Base-by-base conservation (phyloP, 441 rosid genomes). In the Manihot esculenta region DNA sequence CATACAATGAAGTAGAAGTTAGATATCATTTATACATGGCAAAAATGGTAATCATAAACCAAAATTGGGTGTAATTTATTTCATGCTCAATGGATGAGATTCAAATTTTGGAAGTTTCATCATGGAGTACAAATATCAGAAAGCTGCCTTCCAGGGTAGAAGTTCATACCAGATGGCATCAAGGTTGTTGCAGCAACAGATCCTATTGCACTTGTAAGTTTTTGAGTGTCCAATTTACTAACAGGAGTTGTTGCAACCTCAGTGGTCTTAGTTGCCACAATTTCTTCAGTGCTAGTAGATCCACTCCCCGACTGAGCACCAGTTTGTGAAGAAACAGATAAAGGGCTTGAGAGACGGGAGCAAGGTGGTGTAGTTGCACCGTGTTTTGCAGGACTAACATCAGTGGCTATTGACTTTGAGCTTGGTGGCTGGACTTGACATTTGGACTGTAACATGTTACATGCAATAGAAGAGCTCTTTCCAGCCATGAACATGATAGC, bases 401-500 rank as follows among this genome's bases (percentile, higher is more conserved):
- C 91, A 75, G 58, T 74, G 18, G 68, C 77, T 62, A 71, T 48
- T n/a, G 75, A 74, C 68, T 79, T 82, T 30, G 71, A 55, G 76
- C 56, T 62, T 20, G 81, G 83, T 48, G 64, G 68, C 77, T 75
- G 81, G 70, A 72, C 78, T 64, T 75, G 80, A 76, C 15, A 30
- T 69, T 71, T 78, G 49, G 84, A 80, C 45, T 66, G 83, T n/a
- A 64, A 59, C 20, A 54, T 12, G 62, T 63, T 79, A 38, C 83
- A 73, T 55, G 83, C 41, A 30, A 56, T 35, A 23, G 77, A 72
- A 57, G 84, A 64, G 8, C 86, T 85, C 66, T 76, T 89, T 26
- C 84, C 85, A 2, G 97, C 98, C 84, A 83, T 79, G 50, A 75
- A 71, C 94, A 91, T 88, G 77, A 93, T 86, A 74, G 96, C 88